Evolutionary conservation across 2,329 filamentous ascomycete species (phyloP).

Genomic region (Fusarium buharicum): DNA sequence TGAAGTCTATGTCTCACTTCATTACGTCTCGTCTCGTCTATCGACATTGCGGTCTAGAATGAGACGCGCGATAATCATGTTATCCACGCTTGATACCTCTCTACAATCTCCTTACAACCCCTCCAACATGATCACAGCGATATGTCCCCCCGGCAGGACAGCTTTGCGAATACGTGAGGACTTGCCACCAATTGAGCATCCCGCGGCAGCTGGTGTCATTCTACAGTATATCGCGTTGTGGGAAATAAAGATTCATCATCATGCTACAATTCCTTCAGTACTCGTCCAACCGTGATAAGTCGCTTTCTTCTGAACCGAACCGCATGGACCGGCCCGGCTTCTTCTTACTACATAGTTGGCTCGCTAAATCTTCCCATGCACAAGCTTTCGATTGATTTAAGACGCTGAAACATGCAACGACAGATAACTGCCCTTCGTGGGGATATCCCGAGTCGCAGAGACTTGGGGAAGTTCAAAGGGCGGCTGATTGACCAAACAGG

Average conservation of each 20-base stretch:
- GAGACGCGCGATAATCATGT: constrained; percentile 26
- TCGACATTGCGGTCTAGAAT: constrained; percentile 28
- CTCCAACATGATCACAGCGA: constrained; percentile 6
- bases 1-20: constrained; percentile 26
- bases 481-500: constrained; percentile 3
- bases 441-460: constrained; percentile 1
- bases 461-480: not conserved
- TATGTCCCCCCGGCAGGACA: constrained; percentile 6
- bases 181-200: not conserved
- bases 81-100: constrained; percentile 23
- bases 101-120: constrained; percentile 14
- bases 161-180: constrained; percentile 12
- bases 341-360: not conserved
- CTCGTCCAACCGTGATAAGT: constrained; percentile 15
- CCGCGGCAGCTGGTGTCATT: constrained; percentile 5
- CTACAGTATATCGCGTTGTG: not conserved
- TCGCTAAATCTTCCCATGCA: not conserved
- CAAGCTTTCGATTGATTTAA: constrained; percentile 3
- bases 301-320: constrained; percentile 19
- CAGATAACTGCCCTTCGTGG: constrained; percentile 5
- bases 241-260: not conserved
- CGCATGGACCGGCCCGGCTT: constrained; percentile 12
- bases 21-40: constrained; percentile 22
- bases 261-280: constrained; percentile 14
- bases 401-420: constrained; percentile 2